Base-by-base conservation (phyloP, 2,329 filamentous ascomycete species). In the Ploettnerulaceae sp. region DNA sequence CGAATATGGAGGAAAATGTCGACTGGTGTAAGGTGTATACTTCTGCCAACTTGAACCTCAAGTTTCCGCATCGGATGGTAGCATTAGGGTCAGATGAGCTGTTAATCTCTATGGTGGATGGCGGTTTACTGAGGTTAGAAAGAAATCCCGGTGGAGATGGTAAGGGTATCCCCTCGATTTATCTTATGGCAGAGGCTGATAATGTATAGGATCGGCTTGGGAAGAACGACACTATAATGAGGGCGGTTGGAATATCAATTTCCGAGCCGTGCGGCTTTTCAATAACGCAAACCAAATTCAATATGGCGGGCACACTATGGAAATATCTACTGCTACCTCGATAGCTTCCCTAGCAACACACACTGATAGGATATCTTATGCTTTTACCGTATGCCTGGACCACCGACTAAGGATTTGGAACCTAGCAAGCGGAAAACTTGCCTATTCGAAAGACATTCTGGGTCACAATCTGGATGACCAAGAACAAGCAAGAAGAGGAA, bases 321-420 rank as follows among this genome's bases (percentile, higher is more conserved):
- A 89, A 52, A 70, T 79, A 51, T 81, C 78, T 47, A 76, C 85
- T 2, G 81, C 83, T 3, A 81, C 81, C 0, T 82, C 84, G 4
- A 75, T 79, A 54, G 66, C 79, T 64, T 57, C 69, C 64, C 76
- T 41, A 72, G 75, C 8, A 66, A 69, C 21, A 66, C 79, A 49
- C 29, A 54, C 64, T 2, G 53, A 57, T 34, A 76, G 74, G 3
- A 64, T 75, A 15, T 68, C 75, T 7, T 82, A 79, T 55, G 71
- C 78, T 2, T 87, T 95, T 58, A 90, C 90, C 0, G 80, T 95
- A 38, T 93, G 86, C 53, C 72, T 98, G 49, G 90, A 98, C 58
- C 90, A 98, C 63, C 84, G 82, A 8, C 70, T 98, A 62, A 83
- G 89, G 60, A 82, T 93, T 29, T 97, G 93, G 91, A 93, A 95